phyloP scores from a whole-genome alignment of 305 asterid species.

The Withania somnifera region DNA sequence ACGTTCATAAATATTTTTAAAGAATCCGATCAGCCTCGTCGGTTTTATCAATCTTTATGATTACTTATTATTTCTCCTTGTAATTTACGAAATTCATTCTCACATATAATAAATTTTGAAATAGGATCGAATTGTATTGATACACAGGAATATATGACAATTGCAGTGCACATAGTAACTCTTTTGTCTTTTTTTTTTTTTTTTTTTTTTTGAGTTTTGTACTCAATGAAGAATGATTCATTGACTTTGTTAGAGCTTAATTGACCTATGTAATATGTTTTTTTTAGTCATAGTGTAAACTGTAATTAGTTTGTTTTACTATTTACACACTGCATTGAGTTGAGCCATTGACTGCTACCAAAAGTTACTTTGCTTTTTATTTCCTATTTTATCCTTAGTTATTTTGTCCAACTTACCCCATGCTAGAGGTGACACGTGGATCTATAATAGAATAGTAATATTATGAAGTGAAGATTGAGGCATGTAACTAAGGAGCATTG shows the following conservation, averaged over 20 bases:
- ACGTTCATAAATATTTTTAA: rapidly evolving
- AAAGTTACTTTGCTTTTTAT: too few relatives aligned
- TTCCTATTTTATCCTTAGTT: too few relatives aligned
- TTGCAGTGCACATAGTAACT: neutral
- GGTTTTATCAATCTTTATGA: neutral
- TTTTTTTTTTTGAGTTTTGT: neutral
- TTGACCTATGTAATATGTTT: too few relatives aligned
- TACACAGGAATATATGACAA: neutral
- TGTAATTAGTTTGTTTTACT: too few relatives aligned
- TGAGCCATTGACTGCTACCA: too few relatives aligned
- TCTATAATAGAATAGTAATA: too few relatives aligned
- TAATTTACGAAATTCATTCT: neutral
- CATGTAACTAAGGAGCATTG: too few relatives aligned
- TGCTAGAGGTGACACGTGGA: too few relatives aligned
- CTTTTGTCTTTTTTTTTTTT: neutral
- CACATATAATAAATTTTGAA: neutral
- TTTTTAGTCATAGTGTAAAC: too few relatives aligned
- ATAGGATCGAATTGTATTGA: neutral
- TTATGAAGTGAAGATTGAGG: too few relatives aligned
- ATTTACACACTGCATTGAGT: too few relatives aligned
- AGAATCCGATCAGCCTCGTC: rapidly evolving
- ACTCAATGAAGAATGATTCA: neutral
- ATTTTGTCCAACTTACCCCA: too few relatives aligned
- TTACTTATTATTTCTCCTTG: neutral
- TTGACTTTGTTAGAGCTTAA: neutral